Conservation (phyloP, 345 rosid genomes). For the Eucalyptus viminalis region DNA sequence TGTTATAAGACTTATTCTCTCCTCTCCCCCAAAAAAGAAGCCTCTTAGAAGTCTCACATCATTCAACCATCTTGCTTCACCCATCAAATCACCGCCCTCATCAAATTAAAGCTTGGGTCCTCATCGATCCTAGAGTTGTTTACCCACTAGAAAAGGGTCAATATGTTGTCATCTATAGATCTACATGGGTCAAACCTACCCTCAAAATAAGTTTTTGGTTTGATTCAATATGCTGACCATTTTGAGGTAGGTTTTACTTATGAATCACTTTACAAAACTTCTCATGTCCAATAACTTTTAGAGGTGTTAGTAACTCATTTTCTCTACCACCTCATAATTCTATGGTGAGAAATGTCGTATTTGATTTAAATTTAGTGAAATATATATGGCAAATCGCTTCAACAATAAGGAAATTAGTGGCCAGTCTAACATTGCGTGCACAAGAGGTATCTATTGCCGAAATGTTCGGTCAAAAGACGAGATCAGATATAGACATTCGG, state of each 20-base stretch:
- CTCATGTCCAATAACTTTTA: not conserved
- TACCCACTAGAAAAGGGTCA: not conserved
- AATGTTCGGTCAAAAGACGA: not conserved
- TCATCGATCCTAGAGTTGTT: not conserved
- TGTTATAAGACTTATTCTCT: not conserved
- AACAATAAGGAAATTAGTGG: not conserved
- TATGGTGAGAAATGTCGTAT: no score
- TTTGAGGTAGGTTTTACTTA: no score
- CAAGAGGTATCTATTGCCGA: not conserved
- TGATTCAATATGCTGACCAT: not conserved
- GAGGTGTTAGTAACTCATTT: not conserved
- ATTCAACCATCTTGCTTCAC: not conserved
- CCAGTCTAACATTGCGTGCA: not conserved
- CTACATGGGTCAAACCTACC: not conserved
- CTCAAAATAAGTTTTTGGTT: not conserved
- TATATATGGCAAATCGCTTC: no score
- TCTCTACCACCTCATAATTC: not conserved
- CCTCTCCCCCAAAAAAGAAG: not conserved
- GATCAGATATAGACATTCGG: not conserved
- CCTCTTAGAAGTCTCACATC: not conserved
- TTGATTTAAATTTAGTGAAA: not conserved
- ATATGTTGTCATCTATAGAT: not conserved
- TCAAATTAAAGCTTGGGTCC: not conserved
- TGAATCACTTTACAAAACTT: not conserved
- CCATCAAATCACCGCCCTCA: not conserved